Evolutionary conservation across 2,329 filamentous ascomycete species (phyloP).

Genomic region (Neocucurbitaria cava): DNA sequence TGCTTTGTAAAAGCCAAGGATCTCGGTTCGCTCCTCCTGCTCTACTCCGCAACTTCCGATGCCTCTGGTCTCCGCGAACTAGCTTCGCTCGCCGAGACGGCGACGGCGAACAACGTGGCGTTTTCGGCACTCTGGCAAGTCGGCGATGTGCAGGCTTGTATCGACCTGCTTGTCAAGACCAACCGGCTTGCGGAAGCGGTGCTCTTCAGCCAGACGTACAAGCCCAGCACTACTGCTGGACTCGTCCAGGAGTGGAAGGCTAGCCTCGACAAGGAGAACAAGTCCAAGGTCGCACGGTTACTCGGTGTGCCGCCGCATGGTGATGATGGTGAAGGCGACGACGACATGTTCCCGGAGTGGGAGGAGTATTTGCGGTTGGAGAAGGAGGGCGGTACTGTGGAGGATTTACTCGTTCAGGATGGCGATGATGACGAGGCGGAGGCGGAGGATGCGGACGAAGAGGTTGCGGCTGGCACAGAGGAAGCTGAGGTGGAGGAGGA

Average conservation of each 20-base stretch:
- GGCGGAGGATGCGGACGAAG: slow-evolving; percentile 42
- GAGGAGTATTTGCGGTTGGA: slow-evolving; percentile 87
- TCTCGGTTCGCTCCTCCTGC: slow-evolving; percentile 82
- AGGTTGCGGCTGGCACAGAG: slow-evolving; percentile 39
- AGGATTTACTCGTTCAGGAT: slow-evolving; percentile 41
- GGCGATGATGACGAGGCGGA: slow-evolving; percentile 42
- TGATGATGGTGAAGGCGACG: slow-evolving; percentile 66
- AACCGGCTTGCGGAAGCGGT: slow-evolving; percentile 84
- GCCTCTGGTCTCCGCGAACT: slow-evolving; percentile 75
- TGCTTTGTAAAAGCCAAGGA: slow-evolving; percentile 93
- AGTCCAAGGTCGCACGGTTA: slow-evolving; percentile 81
- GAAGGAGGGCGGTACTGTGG: slow-evolving; percentile 66
- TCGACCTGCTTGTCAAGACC: slow-evolving; percentile 79
- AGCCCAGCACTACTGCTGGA: slow-evolving; percentile 74
- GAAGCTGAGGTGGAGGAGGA: slow-evolving; percentile 38
- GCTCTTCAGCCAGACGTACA: slow-evolving; percentile 94
- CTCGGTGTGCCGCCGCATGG: slow-evolving; percentile 79
- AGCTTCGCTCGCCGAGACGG: slow-evolving; percentile 75
- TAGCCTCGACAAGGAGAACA: slow-evolving; percentile 81
- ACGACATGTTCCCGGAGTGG: slow-evolving; percentile 96
- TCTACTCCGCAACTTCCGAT: slow-evolving; percentile 87
- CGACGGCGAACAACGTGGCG: slow-evolving; percentile 87
- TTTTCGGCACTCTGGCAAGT: slow-evolving; percentile 91
- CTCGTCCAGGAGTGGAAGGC: slow-evolving; percentile 83
- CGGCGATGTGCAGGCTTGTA: slow-evolving; percentile 80